Percentiles rank a stretch among this genome's conserved stretches.
These are phyloP conservation scores for Corallochytrium limacisporum DNA, from an alignment of 78 protist genomes.

Conservation along the genomic window DNA sequence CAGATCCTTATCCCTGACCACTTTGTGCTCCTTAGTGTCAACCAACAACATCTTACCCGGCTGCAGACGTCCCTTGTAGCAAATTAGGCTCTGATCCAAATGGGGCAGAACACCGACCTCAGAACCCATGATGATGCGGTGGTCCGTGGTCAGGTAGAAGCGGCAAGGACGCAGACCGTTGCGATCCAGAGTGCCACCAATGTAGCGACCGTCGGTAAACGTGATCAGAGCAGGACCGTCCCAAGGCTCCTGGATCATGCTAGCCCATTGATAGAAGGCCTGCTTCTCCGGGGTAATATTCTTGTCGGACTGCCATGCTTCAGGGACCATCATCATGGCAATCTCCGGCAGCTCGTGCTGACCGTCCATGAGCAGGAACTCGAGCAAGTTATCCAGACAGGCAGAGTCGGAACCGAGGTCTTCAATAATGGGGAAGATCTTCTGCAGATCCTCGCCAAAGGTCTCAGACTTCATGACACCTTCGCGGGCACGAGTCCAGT, in stretches of 20 bases:
- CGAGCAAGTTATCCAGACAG: constrained; percentile 49
- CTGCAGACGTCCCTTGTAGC: constrained; percentile 52
- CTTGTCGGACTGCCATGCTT: constrained; percentile 52
- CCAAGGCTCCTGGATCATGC: constrained; percentile 69
- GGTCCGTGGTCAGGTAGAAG: constrained; percentile 44
- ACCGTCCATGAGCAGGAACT: constrained; percentile 27
- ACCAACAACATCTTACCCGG: constrained; percentile 61
- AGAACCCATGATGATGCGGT: constrained; percentile 37
- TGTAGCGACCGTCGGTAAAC: constrained; percentile 61
- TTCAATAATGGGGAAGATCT: constrained; percentile 44
- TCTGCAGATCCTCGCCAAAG: background rate
- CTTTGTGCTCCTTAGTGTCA: constrained; percentile 29
- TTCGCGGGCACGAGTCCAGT: constrained; percentile 66
- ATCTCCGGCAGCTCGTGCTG: constrained; percentile 39
- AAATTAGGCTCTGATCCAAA: background rate
- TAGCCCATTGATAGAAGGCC: constrained; percentile 18
- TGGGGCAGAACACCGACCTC: constrained; percentile 41
- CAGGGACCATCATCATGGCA: constrained; percentile 69
- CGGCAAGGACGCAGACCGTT: constrained; percentile 81
- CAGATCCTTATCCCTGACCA: constrained; percentile 36
- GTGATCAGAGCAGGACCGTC: constrained; percentile 79
- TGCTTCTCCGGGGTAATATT: constrained; percentile 24
- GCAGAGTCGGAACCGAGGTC: constrained; percentile 49
- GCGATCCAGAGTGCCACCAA: constrained; percentile 65
- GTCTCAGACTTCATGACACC: constrained; percentile 9